Evolutionary conservation across 2,329 filamentous ascomycete genomes (phyloP).

Genomic region (Ambrosiella xylebori): DNA sequence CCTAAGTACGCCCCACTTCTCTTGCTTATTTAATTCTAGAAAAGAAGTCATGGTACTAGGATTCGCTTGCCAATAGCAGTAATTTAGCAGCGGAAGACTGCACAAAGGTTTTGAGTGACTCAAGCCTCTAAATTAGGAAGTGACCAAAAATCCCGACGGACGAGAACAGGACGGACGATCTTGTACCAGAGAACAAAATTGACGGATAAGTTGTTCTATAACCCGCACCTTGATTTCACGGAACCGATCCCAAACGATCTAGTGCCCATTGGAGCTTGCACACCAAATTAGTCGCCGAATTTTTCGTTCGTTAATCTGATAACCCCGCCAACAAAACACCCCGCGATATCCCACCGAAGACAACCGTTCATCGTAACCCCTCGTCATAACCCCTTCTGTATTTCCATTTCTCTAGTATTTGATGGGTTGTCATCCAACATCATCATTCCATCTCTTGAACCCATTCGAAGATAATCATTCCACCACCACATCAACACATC

Average conservation of each 20-base stretch:
- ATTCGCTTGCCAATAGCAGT: background rate
- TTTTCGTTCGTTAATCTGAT: background rate
- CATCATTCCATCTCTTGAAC: background rate
- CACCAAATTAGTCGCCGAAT: too few relatives aligned
- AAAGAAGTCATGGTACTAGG: background rate
- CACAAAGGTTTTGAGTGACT: constrained; percentile 5
- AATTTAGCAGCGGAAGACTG: background rate
- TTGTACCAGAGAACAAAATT: background rate
- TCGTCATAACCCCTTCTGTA: background rate
- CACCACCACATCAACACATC: background rate
- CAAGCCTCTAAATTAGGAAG: background rate
- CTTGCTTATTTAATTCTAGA: background rate
- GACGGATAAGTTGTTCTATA: background rate
- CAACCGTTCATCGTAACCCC: background rate
- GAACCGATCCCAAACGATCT: too few relatives aligned
- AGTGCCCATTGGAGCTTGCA: too few relatives aligned
- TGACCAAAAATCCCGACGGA: background rate
- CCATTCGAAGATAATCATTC: background rate
- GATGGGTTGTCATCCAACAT: background rate
- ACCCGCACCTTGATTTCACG: too few relatives aligned
- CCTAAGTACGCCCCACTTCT: background rate
- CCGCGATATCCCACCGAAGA: background rate
- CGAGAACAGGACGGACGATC: background rate
- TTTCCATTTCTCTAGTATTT: background rate
- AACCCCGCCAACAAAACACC: background rate